These are phyloP conservation scores for Aspergillus japonicus DNA, from an alignment of 2,329 filamentous ascomycete genomes.

Conservation along the genomic window DNA sequence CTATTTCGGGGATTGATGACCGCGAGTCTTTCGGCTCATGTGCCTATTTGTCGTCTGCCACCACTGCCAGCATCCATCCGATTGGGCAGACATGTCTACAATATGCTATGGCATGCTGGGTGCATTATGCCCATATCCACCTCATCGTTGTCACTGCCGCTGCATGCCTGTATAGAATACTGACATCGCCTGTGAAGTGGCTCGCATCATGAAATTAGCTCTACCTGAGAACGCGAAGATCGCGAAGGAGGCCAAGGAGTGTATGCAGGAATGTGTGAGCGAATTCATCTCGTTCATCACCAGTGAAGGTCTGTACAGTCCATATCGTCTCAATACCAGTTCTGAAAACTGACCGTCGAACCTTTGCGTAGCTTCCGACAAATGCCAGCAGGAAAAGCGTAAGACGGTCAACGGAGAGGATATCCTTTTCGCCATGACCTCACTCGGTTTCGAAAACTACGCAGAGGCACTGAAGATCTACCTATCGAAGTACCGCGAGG, in stretches of 20 bases:
- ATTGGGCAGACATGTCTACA: background rate
- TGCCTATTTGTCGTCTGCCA: background rate
- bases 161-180: constrained; percentile 9
- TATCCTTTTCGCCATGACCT: constrained; percentile 98
- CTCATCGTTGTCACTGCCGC: background rate
- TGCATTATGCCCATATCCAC: background rate
- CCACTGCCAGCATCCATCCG: background rate
- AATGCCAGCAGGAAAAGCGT: constrained; percentile 98
- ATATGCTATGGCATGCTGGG: background rate
- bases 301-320: constrained; percentile 75
- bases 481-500: constrained; percentile 94
- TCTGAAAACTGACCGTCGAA: background rate
- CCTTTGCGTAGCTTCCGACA: constrained; percentile 71
- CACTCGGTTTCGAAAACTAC: constrained; percentile 97
- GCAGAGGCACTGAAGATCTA: constrained; percentile 98
- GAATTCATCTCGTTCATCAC: constrained; percentile 99
- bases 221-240: constrained; percentile 98
- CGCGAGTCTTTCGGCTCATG: background rate
- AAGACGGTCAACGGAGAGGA: constrained; percentile 99
- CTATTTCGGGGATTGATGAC: background rate
- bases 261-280: constrained; percentile 99
- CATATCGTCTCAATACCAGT: background rate
- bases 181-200: constrained; percentile 76
- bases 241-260: constrained; percentile 97
- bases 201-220: constrained; percentile 97